Evolutionary conservation across 225 moss, liverwort and hornwort genomes (phyloP), one percentile per base, ranked within the genome.

Genomic region (Pleurozium schreberi): DNA sequence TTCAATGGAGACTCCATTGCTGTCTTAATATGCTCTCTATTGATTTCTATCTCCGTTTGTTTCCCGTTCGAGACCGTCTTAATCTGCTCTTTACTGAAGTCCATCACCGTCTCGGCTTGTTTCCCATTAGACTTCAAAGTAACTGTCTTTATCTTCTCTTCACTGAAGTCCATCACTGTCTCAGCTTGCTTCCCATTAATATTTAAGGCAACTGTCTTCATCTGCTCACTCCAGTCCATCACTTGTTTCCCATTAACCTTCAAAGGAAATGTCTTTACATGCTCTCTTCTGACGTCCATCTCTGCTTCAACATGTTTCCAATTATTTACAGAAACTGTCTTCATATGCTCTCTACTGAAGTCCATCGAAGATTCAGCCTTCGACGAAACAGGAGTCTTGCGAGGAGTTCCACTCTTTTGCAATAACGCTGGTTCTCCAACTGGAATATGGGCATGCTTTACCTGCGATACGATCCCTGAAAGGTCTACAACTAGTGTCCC

Each of bases 401-500:
- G 70, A 76, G 71, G n/a, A 84, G 69, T 86, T 85, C 36, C 85
- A 47, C 15, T 28, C 21, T 80, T 91, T 53, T 80, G 80, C 60
- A 63, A 60, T 59, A 36, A 67, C 22, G 36, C 50, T 14, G 75
- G 23, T 30, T 88, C 87, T 61, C 60, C 81, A 68, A 63, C 90
- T 84, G 85, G 75, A 73, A 43, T 33, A 49, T 58, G 80, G 89
- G 63, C 61, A 85, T 82, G 82, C 12, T 79, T 89, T 18, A 12
- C 80, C 64, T 76, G 87, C 63, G 55, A 57, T 47, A n/a, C 62
- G 40, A 59, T 75, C 85, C 69, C 94, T 88, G 91, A 88, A 69
- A 94, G 94, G n/a, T 94, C 91, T 65, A 94, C 92, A 87, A 94
- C 91, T 87, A 92, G 66, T 38, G 73, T 83, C 90, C 91, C 73